Percentiles rank a stretch among this genome's conserved stretches.
These are phyloP conservation scores for Terana coerulea DNA, from an alignment of 768 basidiomycete species.

Conservation along the genomic window DNA sequence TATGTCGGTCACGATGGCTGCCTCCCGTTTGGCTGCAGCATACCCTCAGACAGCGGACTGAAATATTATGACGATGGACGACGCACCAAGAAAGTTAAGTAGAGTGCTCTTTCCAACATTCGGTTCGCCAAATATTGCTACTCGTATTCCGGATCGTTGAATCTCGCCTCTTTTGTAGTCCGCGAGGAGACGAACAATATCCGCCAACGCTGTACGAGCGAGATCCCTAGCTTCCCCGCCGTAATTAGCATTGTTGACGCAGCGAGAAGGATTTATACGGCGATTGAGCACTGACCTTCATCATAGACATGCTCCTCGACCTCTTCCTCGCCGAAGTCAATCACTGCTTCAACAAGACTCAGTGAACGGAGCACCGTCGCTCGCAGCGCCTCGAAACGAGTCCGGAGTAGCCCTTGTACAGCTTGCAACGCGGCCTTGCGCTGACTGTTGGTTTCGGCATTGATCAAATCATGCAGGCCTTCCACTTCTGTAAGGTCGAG, in stretches of 20 bases:
- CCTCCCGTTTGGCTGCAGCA: constrained; percentile 71
- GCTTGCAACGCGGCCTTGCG: constrained; percentile 66
- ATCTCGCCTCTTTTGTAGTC: constrained; percentile 83
- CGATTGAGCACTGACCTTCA: constrained; percentile 43
- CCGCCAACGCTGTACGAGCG: constrained; percentile 44
- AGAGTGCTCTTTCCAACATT: constrained; percentile 94
- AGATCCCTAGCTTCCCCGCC: constrained; percentile 3
- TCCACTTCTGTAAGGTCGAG: constrained; percentile 89
- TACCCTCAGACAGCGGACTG: background rate
- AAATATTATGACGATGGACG: background rate
- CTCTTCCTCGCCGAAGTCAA: constrained; percentile 93
- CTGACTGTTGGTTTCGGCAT: constrained; percentile 85
- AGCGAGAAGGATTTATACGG: background rate
- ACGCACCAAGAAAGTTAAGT: constrained; percentile 75
- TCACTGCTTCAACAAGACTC: constrained; percentile 80
- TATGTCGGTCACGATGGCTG: constrained; percentile 83
- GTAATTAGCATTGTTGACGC: too few relatives aligned
- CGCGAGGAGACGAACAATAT: constrained; percentile 55
- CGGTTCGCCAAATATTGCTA: constrained; percentile 89
- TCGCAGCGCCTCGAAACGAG: constrained; percentile 61
- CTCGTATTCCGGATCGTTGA: constrained; percentile 72
- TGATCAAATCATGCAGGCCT: constrained; percentile 80
- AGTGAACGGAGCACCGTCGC: constrained; percentile 66
- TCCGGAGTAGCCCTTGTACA: constrained; percentile 64
- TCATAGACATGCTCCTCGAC: constrained; percentile 80